These are phyloP conservation scores for Geotrichum carabidarum DNA, from an alignment of 1,139 yeast genomes.

Conservation along the genomic window DNA sequence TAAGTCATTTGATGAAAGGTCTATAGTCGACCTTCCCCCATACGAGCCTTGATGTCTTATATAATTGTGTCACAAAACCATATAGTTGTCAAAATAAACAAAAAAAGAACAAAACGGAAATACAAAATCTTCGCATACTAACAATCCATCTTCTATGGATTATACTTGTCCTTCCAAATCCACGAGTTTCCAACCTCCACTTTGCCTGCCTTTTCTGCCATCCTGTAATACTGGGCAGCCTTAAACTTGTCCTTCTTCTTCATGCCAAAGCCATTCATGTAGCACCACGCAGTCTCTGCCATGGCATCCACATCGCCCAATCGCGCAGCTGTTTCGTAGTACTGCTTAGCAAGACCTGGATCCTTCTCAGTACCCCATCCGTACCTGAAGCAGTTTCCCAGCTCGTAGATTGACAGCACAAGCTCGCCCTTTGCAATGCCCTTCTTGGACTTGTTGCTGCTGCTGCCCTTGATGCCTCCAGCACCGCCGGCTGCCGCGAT, in stretches of 20 bases:
- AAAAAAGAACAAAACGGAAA: background rate
- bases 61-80: background rate
- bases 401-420: conserved; percentile 35
- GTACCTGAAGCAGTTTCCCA: conserved; percentile 35
- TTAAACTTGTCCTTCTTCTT: conserved; percentile 31
- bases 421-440: conserved; percentile 32
- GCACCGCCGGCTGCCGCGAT: conserved; percentile 13
- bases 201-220: conserved; percentile 33
- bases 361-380: conserved; percentile 38
- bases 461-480: conserved; percentile 13
- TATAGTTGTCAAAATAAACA: background rate
- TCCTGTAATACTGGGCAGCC: conserved; percentile 34
- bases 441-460: conserved; percentile 11
- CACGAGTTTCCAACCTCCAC: conserved; percentile 37
- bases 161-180: conserved; percentile 36
- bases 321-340: conserved; percentile 36
- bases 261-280: conserved; percentile 33
- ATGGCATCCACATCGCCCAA: conserved; percentile 39
- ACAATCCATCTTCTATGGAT: conserved; percentile 6
- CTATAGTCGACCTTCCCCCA: background rate
- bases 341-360: conserved; percentile 30
- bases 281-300: conserved; percentile 34
- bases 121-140: background rate
- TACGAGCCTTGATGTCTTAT: background rate
- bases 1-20: background rate